These are phyloP conservation scores for Fusarium praegraminearum DNA, from an alignment of 2,329 filamentous ascomycete genomes.

Conservation along the genomic window DNA sequence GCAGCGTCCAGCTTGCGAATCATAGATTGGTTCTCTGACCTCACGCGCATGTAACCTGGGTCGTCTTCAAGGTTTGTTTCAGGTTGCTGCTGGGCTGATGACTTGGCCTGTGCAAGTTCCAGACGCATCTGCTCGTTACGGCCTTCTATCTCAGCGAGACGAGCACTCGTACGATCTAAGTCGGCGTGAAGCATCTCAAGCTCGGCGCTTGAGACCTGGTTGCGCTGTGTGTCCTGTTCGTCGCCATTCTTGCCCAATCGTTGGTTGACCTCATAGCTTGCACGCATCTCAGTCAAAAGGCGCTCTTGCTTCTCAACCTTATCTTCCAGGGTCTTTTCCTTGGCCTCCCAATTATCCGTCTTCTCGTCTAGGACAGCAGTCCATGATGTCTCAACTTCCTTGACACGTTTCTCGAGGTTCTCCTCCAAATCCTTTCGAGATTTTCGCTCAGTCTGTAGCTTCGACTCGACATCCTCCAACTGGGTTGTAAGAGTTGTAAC, in stretches of 20 bases:
- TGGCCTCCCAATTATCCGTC: slow-evolving; percentile 94
- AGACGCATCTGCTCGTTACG: slow-evolving; percentile 93
- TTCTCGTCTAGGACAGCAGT: slow-evolving; percentile 90
- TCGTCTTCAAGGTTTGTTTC: slow-evolving; percentile 83
- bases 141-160: slow-evolving; percentile 90
- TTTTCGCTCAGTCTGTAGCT: slow-evolving; percentile 81
- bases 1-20: slow-evolving; percentile 87
- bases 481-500: slow-evolving; percentile 81
- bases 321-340: slow-evolving; percentile 90
- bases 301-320: slow-evolving; percentile 95
- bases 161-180: slow-evolving; percentile 86
- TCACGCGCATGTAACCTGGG: slow-evolving; percentile 85
- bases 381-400: slow-evolving; percentile 93
- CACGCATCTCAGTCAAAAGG: slow-evolving; percentile 92
- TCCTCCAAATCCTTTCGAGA: slow-evolving; percentile 81
- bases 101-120: slow-evolving; percentile 90
- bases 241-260: slow-evolving; percentile 81
- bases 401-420: slow-evolving; percentile 81
- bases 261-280: slow-evolving; percentile 96
- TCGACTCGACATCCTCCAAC: slow-evolving; percentile 83
- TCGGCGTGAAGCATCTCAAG: slow-evolving; percentile 94
- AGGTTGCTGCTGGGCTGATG: slow-evolving; percentile 70
- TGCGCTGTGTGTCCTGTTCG: slow-evolving; percentile 66
- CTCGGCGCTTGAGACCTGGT: slow-evolving; percentile 85
- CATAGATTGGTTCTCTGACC: slow-evolving; percentile 92